Percentiles rank a stretch among this genome's conserved stretches.
These are phyloP conservation scores for Cichorium intybus DNA, from an alignment of 140 eudicot species.

Conservation along the genomic window DNA sequence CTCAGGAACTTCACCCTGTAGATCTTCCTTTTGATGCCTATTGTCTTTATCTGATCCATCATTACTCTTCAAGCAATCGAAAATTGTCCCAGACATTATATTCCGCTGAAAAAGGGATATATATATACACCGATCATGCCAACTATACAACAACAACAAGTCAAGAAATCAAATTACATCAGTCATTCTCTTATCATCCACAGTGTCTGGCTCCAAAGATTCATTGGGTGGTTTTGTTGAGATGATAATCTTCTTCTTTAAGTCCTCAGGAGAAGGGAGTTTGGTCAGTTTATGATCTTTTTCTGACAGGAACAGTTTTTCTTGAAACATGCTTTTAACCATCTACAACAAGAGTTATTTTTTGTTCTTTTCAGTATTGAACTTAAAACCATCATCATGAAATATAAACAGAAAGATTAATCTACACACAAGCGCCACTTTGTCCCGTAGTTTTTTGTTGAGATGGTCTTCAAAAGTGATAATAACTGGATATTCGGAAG, in stretches of 20 bases:
- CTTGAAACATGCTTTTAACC: conserved; percentile 37
- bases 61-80: conserved; percentile 24
- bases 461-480: conserved; percentile 43
- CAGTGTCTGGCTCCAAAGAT: conserved; percentile 26
- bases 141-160: background rate
- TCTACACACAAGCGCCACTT: conserved; percentile 33
- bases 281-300: conserved; percentile 16
- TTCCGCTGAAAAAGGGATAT: conserved; percentile 15
- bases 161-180: conserved; percentile 23
- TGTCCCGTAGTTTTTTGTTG: conserved; percentile 26
- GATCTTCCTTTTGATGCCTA: conserved; percentile 26
- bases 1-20: conserved; percentile 38
- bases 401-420: background rate
- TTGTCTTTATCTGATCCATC: conserved; percentile 34
- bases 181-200: conserved; percentile 12
- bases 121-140: conserved; percentile 5
- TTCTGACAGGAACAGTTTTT: conserved; percentile 26
- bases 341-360: conserved; percentile 31
- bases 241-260: conserved; percentile 39
- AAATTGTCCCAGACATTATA: background rate
- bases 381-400: background rate
- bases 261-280: conserved; percentile 39
- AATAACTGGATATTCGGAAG: conserved; percentile 39
- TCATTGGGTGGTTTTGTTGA: conserved; percentile 53
- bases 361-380: background rate